phyloP scores from a whole-genome alignment of 2,329 filamentous ascomycete genomes.

The Aspergillus fumigatus region DNA sequence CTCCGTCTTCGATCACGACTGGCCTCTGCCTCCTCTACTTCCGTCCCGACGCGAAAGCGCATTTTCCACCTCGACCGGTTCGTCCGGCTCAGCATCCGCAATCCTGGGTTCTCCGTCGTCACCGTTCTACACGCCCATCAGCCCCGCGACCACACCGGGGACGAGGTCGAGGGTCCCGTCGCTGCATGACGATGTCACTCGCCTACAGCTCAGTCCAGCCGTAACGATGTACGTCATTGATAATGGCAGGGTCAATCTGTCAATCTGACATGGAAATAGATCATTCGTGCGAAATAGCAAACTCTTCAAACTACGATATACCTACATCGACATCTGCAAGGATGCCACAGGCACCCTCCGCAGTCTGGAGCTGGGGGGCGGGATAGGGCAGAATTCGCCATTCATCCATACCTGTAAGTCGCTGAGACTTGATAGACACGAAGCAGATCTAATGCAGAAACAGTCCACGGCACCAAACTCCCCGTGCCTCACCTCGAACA shows the following conservation, averaged over 20 bases:
- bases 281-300: conserved; percentile 37
- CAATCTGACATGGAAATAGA: conserved; percentile 13
- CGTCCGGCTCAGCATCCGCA: conserved; percentile 24
- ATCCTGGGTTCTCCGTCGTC: conserved; percentile 21
- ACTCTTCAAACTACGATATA: conserved; percentile 38
- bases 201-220: conserved; percentile 25
- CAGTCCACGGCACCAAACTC: conserved; percentile 34
- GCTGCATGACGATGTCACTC: conserved; percentile 27
- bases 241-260: background rate
- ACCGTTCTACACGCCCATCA: conserved; percentile 19
- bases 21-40: conserved; percentile 24
- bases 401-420: conserved; percentile 38
- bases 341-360: conserved; percentile 33
- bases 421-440: no score
- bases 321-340: conserved; percentile 37
- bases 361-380: conserved; percentile 36
- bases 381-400: conserved; percentile 30
- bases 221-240: conserved; percentile 29
- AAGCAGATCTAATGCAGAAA: background rate
- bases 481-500: conserved; percentile 42
- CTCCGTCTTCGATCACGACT: conserved; percentile 20
- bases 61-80: conserved; percentile 21
- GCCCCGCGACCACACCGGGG: conserved; percentile 19
- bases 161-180: conserved; percentile 24
- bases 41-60: conserved; percentile 20